Base-by-base conservation (phyloP, 1,139 yeast species). In the Diutina pseudorugosa region DNA sequence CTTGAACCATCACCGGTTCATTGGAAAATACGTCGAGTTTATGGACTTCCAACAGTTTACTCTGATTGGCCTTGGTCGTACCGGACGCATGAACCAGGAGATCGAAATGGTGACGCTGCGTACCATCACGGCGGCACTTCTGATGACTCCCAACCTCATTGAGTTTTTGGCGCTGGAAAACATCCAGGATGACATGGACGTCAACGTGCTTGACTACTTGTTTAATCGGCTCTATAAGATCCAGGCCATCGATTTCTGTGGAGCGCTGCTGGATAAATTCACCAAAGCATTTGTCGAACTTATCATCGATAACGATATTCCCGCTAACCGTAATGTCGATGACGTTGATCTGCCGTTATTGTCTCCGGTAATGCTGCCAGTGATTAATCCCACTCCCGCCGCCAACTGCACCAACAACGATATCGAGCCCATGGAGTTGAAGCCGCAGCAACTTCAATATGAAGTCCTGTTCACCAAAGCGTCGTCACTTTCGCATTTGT, bases 41-140 rank as follows among this genome's bases (percentile, higher is more conserved):
- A 76, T 90, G 61, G 97, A 90, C 68, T 90, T 90, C 62, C 87
- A 86, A 62, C 93, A 88, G 57, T 85, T 90, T 64, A 89, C 97
- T 0, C 85, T 94, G 1, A 84, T 91, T 52, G 97, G 97, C 0
- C 73, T 90, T 52, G 97, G 97, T 3, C 73, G 96, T 57, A 86
- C 96, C 0, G 88, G 88, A 8, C 78, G 85, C 59, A 89, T 89
- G 95, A 90, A 87, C 67, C 83, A 81, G 65, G 95, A 87, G 66
- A 90, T 90, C 59, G 95, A 89, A 66, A 87, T 89, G 87, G 89
- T 90, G 47, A 90, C 96, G 0, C 74, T 84, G 50, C 69, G 73
- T 30, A 90, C 96, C 2, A 81, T 90, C 40, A 65, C 78, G 51
- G 71, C 76, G 41, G 87, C 89, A 53, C 70, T 90, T 44, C 65